A percentile compares a stretch with the other conserved stretches of the same genome.
phyloP scores from a whole-genome alignment of 192 early-diverging fungal genomes.

The Allomyces macrogynus region DNA sequence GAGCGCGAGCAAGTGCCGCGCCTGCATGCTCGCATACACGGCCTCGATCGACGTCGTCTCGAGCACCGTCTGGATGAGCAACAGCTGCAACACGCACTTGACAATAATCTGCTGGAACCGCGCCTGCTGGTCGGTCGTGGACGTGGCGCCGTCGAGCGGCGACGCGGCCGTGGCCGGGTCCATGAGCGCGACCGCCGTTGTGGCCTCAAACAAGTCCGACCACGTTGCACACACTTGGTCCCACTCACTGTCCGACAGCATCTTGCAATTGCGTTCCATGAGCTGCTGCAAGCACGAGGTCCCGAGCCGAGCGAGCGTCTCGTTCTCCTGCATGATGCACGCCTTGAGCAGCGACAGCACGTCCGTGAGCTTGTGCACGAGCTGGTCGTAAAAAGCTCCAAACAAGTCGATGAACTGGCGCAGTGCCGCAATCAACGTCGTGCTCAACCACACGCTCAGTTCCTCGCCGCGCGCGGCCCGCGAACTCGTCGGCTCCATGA shows the following conservation, averaged over 20 bases:
- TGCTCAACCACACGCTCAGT: slow-evolving; percentile 78
- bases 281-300: slow-evolving; percentile 78
- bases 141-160: background rate
- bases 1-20: slow-evolving; percentile 47
- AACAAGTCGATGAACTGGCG: slow-evolving; percentile 72
- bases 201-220: slow-evolving; percentile 50
- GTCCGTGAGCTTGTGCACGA: slow-evolving; percentile 51
- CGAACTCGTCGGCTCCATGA: slow-evolving; percentile 20
- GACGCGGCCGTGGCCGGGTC: slow-evolving; percentile 12
- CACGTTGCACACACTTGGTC: slow-evolving; percentile 46
- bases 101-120: slow-evolving; percentile 70
- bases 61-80: slow-evolving; percentile 73
- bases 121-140: slow-evolving; percentile 26
- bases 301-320: slow-evolving; percentile 72
- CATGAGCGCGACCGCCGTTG: slow-evolving; percentile 55
- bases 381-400: slow-evolving; percentile 46
- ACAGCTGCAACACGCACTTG: slow-evolving; percentile 72
- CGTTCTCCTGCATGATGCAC: slow-evolving; percentile 85
- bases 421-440: slow-evolving; percentile 81
- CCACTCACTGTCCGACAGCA: slow-evolving; percentile 55
- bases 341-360: slow-evolving; percentile 58
- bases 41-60: slow-evolving; percentile 39
- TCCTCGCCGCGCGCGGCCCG: slow-evolving; percentile 58
- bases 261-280: slow-evolving; percentile 52
- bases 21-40: slow-evolving; percentile 33